Conservation (phyloP, 2,329 filamentous ascomycete species). For the Madurella mycetomatis region DNA sequence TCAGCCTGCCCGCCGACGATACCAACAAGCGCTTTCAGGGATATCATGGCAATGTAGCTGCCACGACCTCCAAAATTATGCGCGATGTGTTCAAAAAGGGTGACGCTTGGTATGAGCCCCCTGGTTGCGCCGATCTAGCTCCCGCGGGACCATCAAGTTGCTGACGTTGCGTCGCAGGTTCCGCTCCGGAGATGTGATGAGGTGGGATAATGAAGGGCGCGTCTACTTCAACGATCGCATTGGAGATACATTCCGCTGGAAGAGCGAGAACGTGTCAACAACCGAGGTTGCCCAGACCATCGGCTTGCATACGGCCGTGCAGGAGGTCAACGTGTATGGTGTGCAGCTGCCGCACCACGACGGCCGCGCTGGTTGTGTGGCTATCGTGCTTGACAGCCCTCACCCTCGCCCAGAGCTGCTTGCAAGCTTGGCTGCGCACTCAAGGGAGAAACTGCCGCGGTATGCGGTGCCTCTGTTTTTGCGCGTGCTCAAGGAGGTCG, state of each 20-base stretch:
- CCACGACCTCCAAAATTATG: conserved; percentile 69
- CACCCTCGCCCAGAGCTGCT: conserved; percentile 42
- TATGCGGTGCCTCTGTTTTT: conserved; percentile 78
- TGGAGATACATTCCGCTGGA: conserved; percentile 74
- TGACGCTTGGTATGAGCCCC: conserved; percentile 54
- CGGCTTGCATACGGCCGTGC: conserved; percentile 59
- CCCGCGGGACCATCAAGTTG: too few relatives aligned
- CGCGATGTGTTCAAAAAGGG: conserved; percentile 68
- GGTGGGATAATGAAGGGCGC: conserved; percentile 63
- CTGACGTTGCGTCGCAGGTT: conserved; percentile 42
- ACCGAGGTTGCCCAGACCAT: conserved; percentile 73
- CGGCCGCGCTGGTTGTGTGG: conserved; percentile 76
- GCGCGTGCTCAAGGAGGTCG: conserved; percentile 56
- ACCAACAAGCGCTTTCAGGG: conserved; percentile 67
- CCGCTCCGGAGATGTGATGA: conserved; percentile 73
- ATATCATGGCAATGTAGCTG: conserved; percentile 69
- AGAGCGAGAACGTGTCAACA: conserved; percentile 78
- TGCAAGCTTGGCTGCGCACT: conserved; percentile 56
- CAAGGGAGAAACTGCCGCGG: conserved; percentile 54
- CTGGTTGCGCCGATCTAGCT: neutral
- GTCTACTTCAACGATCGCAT: conserved; percentile 78
- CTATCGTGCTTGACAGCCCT: conserved; percentile 52
- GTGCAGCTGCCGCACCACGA: conserved; percentile 76
- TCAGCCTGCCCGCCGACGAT: conserved; percentile 59
- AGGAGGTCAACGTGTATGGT: conserved; percentile 84